A percentile compares a stretch with the other conserved stretches of the same genome.
Evolutionary conservation across 2,329 filamentous ascomycete species (phyloP).

Genomic region (Pestalotiopsis sp.): DNA sequence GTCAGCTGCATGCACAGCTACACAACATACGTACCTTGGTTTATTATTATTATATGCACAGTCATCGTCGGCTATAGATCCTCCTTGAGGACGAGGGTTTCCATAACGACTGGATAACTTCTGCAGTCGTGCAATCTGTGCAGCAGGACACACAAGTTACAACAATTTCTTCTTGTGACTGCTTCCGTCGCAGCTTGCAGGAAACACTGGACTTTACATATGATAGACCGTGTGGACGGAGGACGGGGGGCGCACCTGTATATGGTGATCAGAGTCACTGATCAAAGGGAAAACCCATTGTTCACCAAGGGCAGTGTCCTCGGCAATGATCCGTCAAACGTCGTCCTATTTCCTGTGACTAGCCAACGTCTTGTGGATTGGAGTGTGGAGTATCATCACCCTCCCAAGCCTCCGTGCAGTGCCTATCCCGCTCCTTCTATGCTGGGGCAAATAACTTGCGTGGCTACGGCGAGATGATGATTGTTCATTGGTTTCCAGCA

Average conservation of each 20-base stretch:
- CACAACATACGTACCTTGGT: too few species aligned
- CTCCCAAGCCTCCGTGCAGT: neutral
- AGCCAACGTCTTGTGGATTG: neutral
- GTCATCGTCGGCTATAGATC: neutral
- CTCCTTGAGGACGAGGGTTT: too few species aligned
- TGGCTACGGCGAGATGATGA: neutral
- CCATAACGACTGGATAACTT: neutral
- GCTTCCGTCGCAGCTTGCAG: constrained; percentile 3
- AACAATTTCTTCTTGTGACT: neutral
- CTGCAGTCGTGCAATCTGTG: neutral
- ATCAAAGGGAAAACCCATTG: neutral
- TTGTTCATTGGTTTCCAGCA: neutral
- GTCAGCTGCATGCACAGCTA: neutral
- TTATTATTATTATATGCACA: neutral
- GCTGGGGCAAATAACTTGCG: neutral
- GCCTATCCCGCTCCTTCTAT: neutral
- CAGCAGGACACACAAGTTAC: neutral
- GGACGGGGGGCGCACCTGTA: neutral
- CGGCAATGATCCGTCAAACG: neutral
- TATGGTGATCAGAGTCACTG: neutral
- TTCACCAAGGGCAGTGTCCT: neutral
- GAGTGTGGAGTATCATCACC: neutral
- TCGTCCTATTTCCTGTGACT: neutral
- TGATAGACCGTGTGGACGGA: neutral
- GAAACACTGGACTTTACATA: neutral